Base-by-base conservation (phyloP, 352 stramenopile genomes). In the Phytophthora niederhauseri region DNA sequence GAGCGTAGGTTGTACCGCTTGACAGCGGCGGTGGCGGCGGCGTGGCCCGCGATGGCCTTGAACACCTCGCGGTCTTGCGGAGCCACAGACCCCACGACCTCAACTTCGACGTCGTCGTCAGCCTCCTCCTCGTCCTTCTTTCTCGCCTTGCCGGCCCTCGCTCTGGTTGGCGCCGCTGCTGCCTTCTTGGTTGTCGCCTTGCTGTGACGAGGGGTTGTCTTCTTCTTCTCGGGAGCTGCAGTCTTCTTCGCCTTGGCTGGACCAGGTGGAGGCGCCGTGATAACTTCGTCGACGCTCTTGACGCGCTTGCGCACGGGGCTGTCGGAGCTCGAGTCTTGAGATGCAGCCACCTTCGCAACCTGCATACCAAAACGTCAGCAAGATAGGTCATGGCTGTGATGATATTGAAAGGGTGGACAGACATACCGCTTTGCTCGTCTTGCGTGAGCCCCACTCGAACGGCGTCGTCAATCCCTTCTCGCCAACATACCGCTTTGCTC, bases 1-100 rank as follows among this genome's bases (percentile, higher is more conserved):
- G 76, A 78, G 48, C 82, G 82, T 46, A 93, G 43, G 15, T 77
- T 80, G 71, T 90, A 90, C 9, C 75, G 61, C 61, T 85, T 89
- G 4, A 74, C 67, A 6, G 81, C 81, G 15, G 78, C 81, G 19
- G 75, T 84, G 8, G 87, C 87, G n/a, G 87, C 87, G 24, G 81
- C 85, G 20, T 84, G 73, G 8, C 82, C 84, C 7, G 73, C 84
- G 11, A 93, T 68, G 2, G 87, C 87, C 24, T 80, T 84, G 9
- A 78, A 78, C 3, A 84, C 85, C 17, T 85, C 72, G 67, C 87
- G 84, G 31, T 81, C 74, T 41, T 85, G 76, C 11, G 80, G 61
- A 4, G 64, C 77, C 17, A 78, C 72, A 43, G 15, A 48, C 38
- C 34, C 34, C 34, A 41, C 34, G 34, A 41, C 12, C 34, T 41